Conservation (phyloP, 768 basidiomycete species). For the Boletus reticuloceps region DNA sequence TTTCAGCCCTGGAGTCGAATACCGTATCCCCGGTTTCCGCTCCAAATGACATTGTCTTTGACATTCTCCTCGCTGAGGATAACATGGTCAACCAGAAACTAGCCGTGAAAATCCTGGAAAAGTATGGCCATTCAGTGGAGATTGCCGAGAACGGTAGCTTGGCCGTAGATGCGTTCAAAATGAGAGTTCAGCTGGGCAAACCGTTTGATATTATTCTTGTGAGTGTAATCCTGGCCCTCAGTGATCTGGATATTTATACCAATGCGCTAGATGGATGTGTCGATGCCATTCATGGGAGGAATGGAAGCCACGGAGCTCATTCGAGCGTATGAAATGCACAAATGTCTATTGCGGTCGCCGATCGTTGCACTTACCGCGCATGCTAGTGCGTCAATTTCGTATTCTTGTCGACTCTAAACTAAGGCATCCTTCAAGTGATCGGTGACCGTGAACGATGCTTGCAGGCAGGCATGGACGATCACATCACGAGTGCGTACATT, state of each 20-base stretch:
- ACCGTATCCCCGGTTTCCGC: slow-evolving; percentile 86
- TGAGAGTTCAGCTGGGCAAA: slow-evolving; percentile 61
- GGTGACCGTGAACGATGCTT: slow-evolving; percentile 77
- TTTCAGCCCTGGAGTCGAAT: slow-evolving; percentile 93
- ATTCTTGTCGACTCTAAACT: slow-evolving; percentile 1
- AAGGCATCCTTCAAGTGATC: slow-evolving; percentile 58
- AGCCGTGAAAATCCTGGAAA: slow-evolving; percentile 94
- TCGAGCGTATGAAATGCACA: slow-evolving; percentile 76
- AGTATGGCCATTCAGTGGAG: slow-evolving; percentile 92
- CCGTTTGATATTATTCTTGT: slow-evolving; percentile 93
- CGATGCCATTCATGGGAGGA: slow-evolving; percentile 98
- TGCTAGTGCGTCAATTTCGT: slow-evolving; percentile 64
- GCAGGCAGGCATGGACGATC: slow-evolving; percentile 80
- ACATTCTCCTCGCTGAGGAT: slow-evolving; percentile 95
- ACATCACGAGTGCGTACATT: slow-evolving; percentile 67
- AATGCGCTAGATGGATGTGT: slow-evolving; percentile 83
- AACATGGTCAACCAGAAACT: slow-evolving; percentile 95
- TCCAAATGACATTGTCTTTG: slow-evolving; percentile 83
- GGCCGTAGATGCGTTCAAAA: slow-evolving; percentile 90
- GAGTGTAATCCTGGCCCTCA: slow-evolving; percentile 29
- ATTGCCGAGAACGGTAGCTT: slow-evolving; percentile 97
- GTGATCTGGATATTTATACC: slow-evolving; percentile 1
- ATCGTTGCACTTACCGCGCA: slow-evolving; percentile 98
- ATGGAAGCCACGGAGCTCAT: slow-evolving; percentile 97
- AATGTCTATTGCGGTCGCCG: slow-evolving; percentile 69